Evolutionary conservation across 2,329 filamentous ascomycete species (phyloP), one percentile per base, ranked within the genome.

Genomic region (Aspergillus felis): DNA sequence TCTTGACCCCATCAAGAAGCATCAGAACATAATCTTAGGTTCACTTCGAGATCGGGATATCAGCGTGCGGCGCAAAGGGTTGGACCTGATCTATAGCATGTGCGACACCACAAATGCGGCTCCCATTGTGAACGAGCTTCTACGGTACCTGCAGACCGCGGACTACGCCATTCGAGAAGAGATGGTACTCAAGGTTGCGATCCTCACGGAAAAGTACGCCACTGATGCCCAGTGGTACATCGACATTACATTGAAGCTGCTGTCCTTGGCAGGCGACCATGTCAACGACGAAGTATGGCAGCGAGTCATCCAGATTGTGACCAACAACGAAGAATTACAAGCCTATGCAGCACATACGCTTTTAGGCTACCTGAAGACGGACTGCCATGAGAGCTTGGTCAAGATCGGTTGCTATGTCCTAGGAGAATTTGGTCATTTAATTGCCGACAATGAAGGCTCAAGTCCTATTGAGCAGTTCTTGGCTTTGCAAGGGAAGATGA

Each of bases 231-330:
- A 97, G 78, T 99, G 94, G 94, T 99, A 99, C 74, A 95, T 99
- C 61, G 93, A 99, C 71, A 97, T 97, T 65, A 96, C 94, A 10
- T 81, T 99, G 64, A 87, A 93, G 56, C 84, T 99, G 53, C 92
- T 99, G 58, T 92, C 93, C 57, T 92, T 97, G 86, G 94, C 95
- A 3, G 94, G 94, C 64, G 94, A 99, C 69, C 94, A 99, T 73
- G 93, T 99, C 65, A 97, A 93, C 74, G 95, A 99, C 62, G 94
- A 99, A 76, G 94, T 99, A 20, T 99, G 94, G 94, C 94, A 99
- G 74, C 87, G 94, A 66, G 93, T 99, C 56, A 97, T 96, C 61
- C 94, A 99, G 74, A 97, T 99, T 66, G 92, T 97, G 58, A 97
- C 94, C 55, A 99, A 99, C 80, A 99, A 99, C 74, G 94, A 99